phyloP scores from a whole-genome alignment of 2,329 filamentous ascomycete genomes.

The Colletotrichum sp. region DNA sequence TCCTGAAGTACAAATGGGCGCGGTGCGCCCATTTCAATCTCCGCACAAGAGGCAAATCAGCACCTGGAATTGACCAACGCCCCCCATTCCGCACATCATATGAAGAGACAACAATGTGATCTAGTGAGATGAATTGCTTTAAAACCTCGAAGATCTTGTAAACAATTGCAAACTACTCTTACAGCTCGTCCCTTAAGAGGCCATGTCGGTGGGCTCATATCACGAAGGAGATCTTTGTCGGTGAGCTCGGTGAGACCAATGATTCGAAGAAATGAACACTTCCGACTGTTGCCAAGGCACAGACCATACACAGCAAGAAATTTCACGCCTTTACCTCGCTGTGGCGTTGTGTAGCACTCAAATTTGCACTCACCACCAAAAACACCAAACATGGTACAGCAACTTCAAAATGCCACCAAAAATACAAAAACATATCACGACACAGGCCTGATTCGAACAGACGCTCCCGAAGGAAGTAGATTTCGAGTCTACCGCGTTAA shows the following conservation, averaged over 20 bases:
- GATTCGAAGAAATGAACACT: not conserved
- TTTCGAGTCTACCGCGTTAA: not conserved
- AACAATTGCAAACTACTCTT: not conserved
- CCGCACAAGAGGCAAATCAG: not conserved
- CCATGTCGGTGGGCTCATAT: not conserved
- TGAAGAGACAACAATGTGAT: not conserved
- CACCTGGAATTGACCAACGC: not conserved
- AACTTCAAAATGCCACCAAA: not conserved
- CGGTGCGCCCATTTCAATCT: rapidly evolving
- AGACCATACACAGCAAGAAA: not conserved
- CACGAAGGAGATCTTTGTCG: not conserved
- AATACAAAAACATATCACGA: not conserved
- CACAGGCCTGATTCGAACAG: not conserved
- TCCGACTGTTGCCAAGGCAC: not conserved
- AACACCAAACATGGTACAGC: not conserved
- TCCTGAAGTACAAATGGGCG: not conserved
- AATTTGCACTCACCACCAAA: not conserved
- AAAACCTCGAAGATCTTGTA: not conserved
- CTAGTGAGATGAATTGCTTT: not conserved
- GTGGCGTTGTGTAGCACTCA: not conserved
- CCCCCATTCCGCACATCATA: not conserved
- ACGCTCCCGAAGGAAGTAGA: not conserved
- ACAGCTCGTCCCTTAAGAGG: not conserved
- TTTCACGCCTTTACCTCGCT: not conserved
- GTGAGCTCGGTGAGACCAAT: not conserved